Evolutionary conservation across 2,329 filamentous ascomycete species (phyloP).

Genomic region (Exophiala mesophila): DNA sequence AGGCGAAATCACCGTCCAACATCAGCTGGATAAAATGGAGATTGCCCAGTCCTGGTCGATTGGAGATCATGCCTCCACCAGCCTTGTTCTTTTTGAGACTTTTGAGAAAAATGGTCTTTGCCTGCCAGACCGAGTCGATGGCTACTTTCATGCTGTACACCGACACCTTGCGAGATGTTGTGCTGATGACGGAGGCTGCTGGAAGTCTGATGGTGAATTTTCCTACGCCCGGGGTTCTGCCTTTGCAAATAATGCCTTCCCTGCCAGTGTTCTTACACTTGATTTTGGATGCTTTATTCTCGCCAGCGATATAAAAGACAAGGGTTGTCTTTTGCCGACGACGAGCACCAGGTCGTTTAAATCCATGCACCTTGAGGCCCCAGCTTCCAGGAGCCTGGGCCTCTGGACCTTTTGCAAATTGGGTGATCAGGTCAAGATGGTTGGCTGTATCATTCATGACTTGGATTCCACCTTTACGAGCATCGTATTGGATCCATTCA

Average conservation of each 20-base stretch:
- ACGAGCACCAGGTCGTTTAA: conserved; percentile 63
- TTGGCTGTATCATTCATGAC: conserved; percentile 86
- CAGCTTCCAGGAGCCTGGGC: conserved; percentile 75
- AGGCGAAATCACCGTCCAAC: conserved; percentile 82
- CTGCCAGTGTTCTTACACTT: conserved; percentile 39
- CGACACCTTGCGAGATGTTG: conserved; percentile 16
- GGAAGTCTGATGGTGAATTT: neutral
- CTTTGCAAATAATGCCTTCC: neutral
- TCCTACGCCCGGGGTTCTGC: neutral
- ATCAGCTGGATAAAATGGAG: conserved; percentile 83
- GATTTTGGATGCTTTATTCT: conserved; percentile 60
- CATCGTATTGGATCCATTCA: conserved; percentile 95
- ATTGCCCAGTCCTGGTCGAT: conserved; percentile 67
- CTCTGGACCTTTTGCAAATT: conserved; percentile 86
- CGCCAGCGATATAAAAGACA: conserved; percentile 70
- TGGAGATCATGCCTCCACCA: conserved; percentile 70
- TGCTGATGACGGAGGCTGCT: neutral
- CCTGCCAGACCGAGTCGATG: conserved; percentile 70
- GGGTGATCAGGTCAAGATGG: conserved; percentile 79
- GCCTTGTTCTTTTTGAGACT: conserved; percentile 69
- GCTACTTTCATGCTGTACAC: conserved; percentile 65
- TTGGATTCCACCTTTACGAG: conserved; percentile 76
- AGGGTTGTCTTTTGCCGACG: conserved; percentile 66
- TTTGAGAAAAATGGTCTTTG: conserved; percentile 62
- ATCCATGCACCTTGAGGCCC: conserved; percentile 80